phyloP scores from a whole-genome alignment of 2,329 filamentous ascomycete species.

The Calonectria honghensis region DNA sequence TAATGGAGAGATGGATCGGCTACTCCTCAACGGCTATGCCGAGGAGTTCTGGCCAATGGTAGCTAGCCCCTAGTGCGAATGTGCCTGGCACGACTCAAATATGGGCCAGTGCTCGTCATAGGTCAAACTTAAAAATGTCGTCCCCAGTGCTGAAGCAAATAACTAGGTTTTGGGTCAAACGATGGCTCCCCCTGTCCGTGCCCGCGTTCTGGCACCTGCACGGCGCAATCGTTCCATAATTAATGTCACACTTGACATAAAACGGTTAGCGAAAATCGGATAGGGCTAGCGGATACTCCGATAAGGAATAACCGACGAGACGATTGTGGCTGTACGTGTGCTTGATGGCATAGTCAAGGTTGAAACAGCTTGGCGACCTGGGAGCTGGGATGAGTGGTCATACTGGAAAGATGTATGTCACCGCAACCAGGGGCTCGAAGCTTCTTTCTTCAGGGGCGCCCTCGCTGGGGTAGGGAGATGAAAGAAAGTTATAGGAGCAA shows the following conservation, averaged over 20 bases:
- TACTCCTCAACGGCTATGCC: conserved; percentile 10
- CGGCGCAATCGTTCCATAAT: not conserved
- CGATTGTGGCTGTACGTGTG: not conserved
- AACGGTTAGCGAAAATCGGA: not conserved
- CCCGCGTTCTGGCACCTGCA: not conserved
- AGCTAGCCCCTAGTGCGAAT: not conserved
- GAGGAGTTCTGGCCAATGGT: conserved; percentile 1
- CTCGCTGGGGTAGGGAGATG: not conserved
- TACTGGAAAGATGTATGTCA: not conserved
- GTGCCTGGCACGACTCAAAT: not conserved
- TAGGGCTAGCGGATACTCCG: not conserved
- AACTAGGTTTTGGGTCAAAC: not conserved
- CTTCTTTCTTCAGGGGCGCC: not conserved
- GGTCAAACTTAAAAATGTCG: not conserved
- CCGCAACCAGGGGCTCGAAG: not conserved
- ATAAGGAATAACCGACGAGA: not conserved
- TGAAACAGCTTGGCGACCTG: not conserved
- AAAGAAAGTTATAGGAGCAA: not conserved
- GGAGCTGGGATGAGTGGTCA: not conserved
- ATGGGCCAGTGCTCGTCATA: not conserved
- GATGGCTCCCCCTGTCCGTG: not conserved
- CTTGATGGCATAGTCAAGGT: not conserved
- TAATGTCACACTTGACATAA: not conserved
- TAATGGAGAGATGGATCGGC: not conserved
- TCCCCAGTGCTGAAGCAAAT: not conserved